Evolutionary conservation across 176 grass and related monocot genomes (phyloP).

Genomic region (Oryza nivara): DNA sequence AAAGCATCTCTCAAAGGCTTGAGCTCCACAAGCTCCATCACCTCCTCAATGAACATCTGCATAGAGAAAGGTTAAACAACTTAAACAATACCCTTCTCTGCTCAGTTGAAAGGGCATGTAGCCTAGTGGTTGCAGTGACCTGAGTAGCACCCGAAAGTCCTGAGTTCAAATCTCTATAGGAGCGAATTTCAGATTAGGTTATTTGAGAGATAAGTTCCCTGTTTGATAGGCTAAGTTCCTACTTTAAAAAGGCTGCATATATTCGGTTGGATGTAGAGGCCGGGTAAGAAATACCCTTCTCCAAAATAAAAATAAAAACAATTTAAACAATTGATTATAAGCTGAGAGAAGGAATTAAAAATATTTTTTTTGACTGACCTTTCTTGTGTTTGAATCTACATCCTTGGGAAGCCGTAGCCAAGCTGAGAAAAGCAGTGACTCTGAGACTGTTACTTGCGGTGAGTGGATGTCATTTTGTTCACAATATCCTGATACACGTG

Average conservation of each 20-base stretch:
- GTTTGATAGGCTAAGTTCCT: too few relatives aligned
- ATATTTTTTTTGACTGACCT: conserved; percentile 54
- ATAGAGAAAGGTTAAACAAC: conserved; percentile 30
- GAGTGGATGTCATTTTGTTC: conserved; percentile 94
- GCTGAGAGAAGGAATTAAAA: neutral
- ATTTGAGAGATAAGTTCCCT: too few relatives aligned
- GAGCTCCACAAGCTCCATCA: conserved; percentile 92
- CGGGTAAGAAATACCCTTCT: too few relatives aligned
- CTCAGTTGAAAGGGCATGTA: too few relatives aligned
- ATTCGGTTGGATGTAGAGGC: too few relatives aligned
- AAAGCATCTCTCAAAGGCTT: conserved; percentile 61
- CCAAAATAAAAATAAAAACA: neutral
- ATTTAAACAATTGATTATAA: neutral
- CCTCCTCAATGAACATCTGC: conserved; percentile 76
- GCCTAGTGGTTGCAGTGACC: too few relatives aligned
- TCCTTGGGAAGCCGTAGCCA: conserved; percentile 82
- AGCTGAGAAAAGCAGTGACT: conserved; percentile 80
- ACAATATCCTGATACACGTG: conserved; percentile 90
- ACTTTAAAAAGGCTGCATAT: too few relatives aligned
- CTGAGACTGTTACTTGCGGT: conserved; percentile 78
- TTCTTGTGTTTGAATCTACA: conserved; percentile 65
- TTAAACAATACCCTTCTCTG: neutral
- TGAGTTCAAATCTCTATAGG: too few relatives aligned
- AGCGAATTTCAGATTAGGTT: too few relatives aligned
- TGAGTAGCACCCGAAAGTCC: too few relatives aligned